Conservation (phyloP, 2,329 filamentous ascomycete species). For the Cadophora sp. region DNA sequence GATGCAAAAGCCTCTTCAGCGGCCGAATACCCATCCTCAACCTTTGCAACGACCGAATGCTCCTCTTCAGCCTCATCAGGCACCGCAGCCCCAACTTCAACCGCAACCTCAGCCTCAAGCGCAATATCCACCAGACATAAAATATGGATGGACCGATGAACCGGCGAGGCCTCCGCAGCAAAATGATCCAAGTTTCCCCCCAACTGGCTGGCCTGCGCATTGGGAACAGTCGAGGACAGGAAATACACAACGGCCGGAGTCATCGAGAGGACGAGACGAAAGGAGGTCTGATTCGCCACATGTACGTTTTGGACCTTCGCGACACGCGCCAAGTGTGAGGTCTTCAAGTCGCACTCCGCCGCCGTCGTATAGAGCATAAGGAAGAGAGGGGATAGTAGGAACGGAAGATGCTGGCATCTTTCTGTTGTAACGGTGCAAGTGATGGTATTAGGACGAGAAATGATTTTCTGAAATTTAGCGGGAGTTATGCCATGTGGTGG, state of each 20-base stretch:
- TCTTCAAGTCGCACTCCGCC: constrained; percentile 28
- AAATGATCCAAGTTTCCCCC: constrained; percentile 28
- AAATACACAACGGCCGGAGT: constrained; percentile 13
- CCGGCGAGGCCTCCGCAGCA: constrained; percentile 20
- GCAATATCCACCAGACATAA: constrained; percentile 32
- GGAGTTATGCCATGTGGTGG: background rate
- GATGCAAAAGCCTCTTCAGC: constrained; percentile 5
- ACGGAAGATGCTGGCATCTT: constrained; percentile 27
- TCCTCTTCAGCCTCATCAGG: background rate
- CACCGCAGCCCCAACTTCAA: constrained; percentile 4
- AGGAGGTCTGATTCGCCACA: constrained; percentile 68
- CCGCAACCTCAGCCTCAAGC: constrained; percentile 20
- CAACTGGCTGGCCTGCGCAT: constrained; percentile 37
- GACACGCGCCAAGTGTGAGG: constrained; percentile 54
- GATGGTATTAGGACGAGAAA: too few species aligned
- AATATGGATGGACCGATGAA: constrained; percentile 38
- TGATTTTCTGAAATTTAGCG: background rate
- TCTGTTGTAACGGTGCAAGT: background rate
- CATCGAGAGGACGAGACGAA: constrained; percentile 26
- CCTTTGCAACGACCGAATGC: constrained; percentile 15
- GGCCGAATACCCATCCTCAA: constrained; percentile 4
- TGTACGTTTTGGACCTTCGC: constrained; percentile 74
- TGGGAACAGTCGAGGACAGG: constrained; percentile 34
- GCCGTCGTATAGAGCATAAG: constrained; percentile 30
- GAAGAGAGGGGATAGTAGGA: background rate